Conservation (phyloP, 768 basidiomycete species). For the Tulasnella sp. region DNA sequence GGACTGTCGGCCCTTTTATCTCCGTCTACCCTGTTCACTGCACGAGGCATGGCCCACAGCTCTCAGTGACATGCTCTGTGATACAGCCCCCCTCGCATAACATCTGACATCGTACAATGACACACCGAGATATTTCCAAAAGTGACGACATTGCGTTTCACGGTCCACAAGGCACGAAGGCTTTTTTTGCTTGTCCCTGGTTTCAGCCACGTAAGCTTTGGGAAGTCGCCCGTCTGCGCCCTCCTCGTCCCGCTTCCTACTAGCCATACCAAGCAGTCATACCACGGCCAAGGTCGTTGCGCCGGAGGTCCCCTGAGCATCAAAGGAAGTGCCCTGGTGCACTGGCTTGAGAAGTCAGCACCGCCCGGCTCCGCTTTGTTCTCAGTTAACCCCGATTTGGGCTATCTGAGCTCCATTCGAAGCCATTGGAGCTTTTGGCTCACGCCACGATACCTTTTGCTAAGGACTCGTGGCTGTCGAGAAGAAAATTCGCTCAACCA, state of each 20-base stretch:
- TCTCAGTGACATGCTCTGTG: background rate
- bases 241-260: background rate
- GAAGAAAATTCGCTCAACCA: background rate
- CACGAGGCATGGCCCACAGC: background rate
- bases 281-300: background rate
- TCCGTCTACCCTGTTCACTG: background rate
- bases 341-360: background rate
- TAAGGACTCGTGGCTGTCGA: background rate
- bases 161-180: constrained; percentile 2
- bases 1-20: background rate
- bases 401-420: background rate
- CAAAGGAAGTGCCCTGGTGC: background rate
- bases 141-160: background rate
- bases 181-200: background rate
- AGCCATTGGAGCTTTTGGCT: background rate
- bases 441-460: background rate
- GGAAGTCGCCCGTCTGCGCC: background rate
- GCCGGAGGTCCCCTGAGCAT: background rate
- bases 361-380: background rate
- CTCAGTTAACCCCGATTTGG: background rate
- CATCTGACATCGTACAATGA: constrained; percentile 6
- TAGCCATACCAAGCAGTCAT: background rate
- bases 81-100: background rate
- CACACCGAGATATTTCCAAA: background rate
- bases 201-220: background rate